Conservation (phyloP, 1,139 yeast genomes). For the Magnusiomyces tetraspermus region DNA sequence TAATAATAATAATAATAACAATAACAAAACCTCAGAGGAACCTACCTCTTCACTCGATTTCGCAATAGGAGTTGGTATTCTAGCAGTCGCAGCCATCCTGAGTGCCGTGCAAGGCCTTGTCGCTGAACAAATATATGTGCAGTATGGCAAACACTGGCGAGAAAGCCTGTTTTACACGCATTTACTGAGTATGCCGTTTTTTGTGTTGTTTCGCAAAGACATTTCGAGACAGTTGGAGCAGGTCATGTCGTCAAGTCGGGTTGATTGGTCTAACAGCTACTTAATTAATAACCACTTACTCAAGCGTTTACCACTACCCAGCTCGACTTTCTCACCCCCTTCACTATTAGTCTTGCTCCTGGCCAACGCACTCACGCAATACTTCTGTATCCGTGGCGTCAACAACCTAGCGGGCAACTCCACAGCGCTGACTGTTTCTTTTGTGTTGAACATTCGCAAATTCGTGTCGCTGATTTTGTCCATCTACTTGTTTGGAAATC, state of each 20-base stretch:
- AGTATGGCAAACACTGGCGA: constrained; percentile 51
- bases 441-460: constrained; percentile 52
- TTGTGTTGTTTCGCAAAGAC: constrained; percentile 33
- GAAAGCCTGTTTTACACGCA: constrained; percentile 57
- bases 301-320: constrained; percentile 1
- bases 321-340: not conserved
- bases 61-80: constrained; percentile 38
- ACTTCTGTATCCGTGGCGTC: constrained; percentile 58
- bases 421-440: constrained; percentile 52
- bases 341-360: constrained; percentile 26
- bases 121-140: constrained; percentile 42
- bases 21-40: not conserved
- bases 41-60: constrained; percentile 19
- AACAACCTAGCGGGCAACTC: constrained; percentile 49
- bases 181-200: constrained; percentile 48
- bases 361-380: constrained; percentile 51
- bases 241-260: constrained; percentile 13
- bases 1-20: too few species aligned
- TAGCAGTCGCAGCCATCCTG: constrained; percentile 41
- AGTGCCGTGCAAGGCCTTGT: constrained; percentile 49
- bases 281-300: not conserved
- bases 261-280: not conserved
- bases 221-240: constrained; percentile 20
- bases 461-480: constrained; percentile 51
- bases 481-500: constrained; percentile 40